Evolutionary conservation across 768 basidiomycete genomes (phyloP), one percentile per base, ranked within the genome.

Genomic region (Lentinus brumalis): DNA sequence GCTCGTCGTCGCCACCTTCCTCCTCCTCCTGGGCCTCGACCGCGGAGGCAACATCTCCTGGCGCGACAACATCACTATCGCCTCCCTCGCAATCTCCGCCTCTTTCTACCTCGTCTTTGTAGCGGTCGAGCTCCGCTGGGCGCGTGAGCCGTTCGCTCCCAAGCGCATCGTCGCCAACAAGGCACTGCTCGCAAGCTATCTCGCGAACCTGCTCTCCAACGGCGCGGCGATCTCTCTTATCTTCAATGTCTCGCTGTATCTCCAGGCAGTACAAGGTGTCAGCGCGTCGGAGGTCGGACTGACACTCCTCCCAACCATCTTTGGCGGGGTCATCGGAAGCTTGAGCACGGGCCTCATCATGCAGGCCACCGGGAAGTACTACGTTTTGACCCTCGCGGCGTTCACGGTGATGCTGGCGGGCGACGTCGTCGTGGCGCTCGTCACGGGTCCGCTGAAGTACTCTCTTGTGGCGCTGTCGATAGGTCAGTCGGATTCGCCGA

Each of bases 141-240:
- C 86, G 0, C 70, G 70, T n/a, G 86, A 87, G 68, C 86, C 86
- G 4, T 82, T 87, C 63, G 84, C 83, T 0, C 86, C 87, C 0
- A 74, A 74, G 56, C 74, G 80, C 29, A 85, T 88, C 67, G 77
- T 86, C 47, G 70, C 77, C 53, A 78, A 82, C 66, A 75, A 72
- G 3, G 72, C 80, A 16, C 76, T 87, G 21, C 73, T 86, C 32
- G 82, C 82, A 12, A 77, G 77, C 47, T 87, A 86, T 69, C 66
- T 84, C n/a, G 78, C 79, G 67, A 86, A 87, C 71, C 79, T 87
- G 67, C 86, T 87, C 66, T 77, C 76, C 1, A 74, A 83, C 15
- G 83, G 78, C 0, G 70, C 80, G 5, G 71, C 67, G 2, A 75
- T 84, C 58, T 70, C 77, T 40, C 70, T 80, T 65, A 55, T 85